Base-by-base conservation (phyloP, 805 yeast genomes). In the Limtongia smithiae region DNA sequence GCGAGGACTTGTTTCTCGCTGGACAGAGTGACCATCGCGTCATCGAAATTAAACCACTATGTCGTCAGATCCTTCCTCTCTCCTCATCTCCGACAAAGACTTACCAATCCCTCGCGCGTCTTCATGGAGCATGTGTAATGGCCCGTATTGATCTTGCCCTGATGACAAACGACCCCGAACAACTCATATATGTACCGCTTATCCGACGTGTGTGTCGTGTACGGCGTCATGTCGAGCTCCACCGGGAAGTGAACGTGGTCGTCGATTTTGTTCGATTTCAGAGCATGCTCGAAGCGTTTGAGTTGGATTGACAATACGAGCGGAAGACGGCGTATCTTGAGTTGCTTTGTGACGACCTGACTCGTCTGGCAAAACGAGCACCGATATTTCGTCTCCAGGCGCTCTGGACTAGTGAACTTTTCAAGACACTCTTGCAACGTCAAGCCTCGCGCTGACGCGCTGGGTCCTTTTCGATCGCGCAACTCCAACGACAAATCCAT, bases 91-190 rank as follows among this genome's bases (percentile, higher is more conserved):
- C 54, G 62, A 44, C 22, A 8, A 5, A 22, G 25, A 17, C 64
- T 36, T 43, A 62, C 65, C 42, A 36, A 14, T 2, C 88, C 85
- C 36, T 78, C 76, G n/a, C 78, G 71, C 46, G 74, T 78, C 63
- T 90, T 91, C 53, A 86, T 77, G 60, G 82, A 75, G 15, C 93
- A 83, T 12, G 90, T 77, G 65, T 93, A 93, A 66, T 93, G 99
- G 9, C 99, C 99, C 1, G 97, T 93, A 64, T 88, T 88, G 5
- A 91, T 93, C 17, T 91, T 82, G 1, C 99, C 99, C 30, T 81
- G 81, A 66, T 93, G 98, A 60, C 88, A 81, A 8, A 93, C 83
- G 28, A 90, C 79, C 1, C 91, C 96, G 67, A 82, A 88, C 36
- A 93, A 73, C 67, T 91, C 96, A 67, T 85, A 91, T 1, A 80